Conservation (phyloP, 2,329 filamentous ascomycete species). For the Xylariaceae sp. region DNA sequence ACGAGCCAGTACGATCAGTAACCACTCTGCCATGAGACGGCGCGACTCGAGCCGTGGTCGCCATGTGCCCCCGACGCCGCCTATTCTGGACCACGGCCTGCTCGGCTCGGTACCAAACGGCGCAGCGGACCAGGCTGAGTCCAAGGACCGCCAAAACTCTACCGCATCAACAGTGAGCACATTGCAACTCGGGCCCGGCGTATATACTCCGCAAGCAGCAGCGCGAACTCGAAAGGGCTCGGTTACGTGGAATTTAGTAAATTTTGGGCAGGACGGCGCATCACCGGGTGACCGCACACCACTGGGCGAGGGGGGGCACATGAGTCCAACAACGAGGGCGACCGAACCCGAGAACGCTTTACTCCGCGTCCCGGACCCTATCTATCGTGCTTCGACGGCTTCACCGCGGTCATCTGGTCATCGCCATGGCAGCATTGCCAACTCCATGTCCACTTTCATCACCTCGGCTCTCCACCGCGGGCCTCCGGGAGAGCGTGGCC, state of each 20-base stretch:
- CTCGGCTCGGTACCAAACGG: constrained; percentile 10
- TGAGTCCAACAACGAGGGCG: constrained; percentile 8
- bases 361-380: neutral
- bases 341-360: neutral
- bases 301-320: constrained; percentile 1
- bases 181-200: constrained; percentile 12
- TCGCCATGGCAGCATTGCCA: constrained; percentile 6
- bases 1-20: constrained; percentile 15
- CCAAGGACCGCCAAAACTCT: constrained; percentile 17
- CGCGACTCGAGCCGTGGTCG: constrained; percentile 6
- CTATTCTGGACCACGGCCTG: constrained; percentile 17
- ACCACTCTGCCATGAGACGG: constrained; percentile 5
- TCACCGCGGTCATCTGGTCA: constrained; percentile 2
- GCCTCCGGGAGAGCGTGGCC: neutral
- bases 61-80: constrained; percentile 16
- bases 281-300: constrained; percentile 2
- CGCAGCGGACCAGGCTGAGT: constrained; percentile 5
- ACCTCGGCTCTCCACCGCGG: constrained; percentile 8
- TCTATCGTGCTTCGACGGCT: neutral
- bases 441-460: constrained; percentile 11
- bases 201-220: constrained; percentile 5
- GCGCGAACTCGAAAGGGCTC: constrained; percentile 8
- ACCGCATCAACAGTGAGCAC: constrained; percentile 21
- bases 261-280: constrained; percentile 11
- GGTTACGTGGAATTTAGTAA: constrained; percentile 18